Evolutionary conservation across 75 land plant species (phyloP), one percentile per base, ranked within the genome.

Genomic region (Cunninghamia lanceolata): DNA sequence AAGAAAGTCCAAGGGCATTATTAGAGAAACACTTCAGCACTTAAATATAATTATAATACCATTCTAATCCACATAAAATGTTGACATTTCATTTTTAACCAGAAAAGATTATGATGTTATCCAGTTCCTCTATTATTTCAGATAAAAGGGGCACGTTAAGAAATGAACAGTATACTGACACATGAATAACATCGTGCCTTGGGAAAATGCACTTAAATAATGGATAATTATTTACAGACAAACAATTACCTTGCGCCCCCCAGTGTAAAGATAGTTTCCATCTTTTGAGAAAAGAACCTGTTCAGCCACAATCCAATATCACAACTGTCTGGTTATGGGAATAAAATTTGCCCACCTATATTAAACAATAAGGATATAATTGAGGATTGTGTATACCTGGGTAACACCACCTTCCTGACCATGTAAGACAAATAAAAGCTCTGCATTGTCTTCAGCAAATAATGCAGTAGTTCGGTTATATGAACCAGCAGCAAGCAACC

Each of bases 331-430:
- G 0, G 30, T 28, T 14, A n/a, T 43, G 28, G 47, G 9, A 43
- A 43, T 43, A 45, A 10, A 80, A 7, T 45, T 80, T 43, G 28
- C 47, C 45, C 34, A 45, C n/a, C 46, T 28, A 80, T 4, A 80
- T 73, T 9, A 80, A 42, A 45, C 52, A 83, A 35, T 21, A 35
- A 82, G 13, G 8, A 82, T 15, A n/a, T 53, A 54, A 53, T 45
- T 82, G n/a, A 28, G 40, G 8, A 59, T 66, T 35, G 15, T 5
- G 83, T 88, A 78, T 88, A 98, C 99, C 93, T 98, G 98, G 25
- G 99, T 98, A 83, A 98, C 91, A 52, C 99, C 99, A 88, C 99
- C 99, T 86, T 89, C 91, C 89, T 98, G 99, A 6, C 99, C 99
- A 92, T 98, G 97, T 63, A 98, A 86, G 39, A 98, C 91, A 90